These are phyloP conservation scores for Cutaneotrichosporon spelunceum DNA, from an alignment of 1,284 basidiomycete genomes.

Conservation along the genomic window DNA sequence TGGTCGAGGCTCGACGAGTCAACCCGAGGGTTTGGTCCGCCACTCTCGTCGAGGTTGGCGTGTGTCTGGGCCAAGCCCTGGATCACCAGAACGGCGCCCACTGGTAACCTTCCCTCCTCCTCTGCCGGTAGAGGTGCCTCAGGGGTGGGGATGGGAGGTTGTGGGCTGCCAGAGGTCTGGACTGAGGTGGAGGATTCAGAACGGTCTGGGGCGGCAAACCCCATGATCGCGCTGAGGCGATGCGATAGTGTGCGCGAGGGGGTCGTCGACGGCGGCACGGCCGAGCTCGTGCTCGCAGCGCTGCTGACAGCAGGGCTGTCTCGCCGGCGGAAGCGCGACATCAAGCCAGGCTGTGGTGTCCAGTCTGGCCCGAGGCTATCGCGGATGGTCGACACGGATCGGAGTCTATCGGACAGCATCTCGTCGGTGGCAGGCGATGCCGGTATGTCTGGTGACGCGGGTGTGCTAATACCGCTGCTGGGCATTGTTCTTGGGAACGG, in stretches of 20 bases:
- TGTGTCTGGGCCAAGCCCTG: slow-evolving; percentile 50
- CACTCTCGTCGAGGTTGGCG: slow-evolving; percentile 15
- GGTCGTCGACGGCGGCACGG: slow-evolving; percentile 5
- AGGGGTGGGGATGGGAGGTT: background rate
- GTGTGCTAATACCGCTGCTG: slow-evolving; percentile 4
- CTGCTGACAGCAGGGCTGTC: slow-evolving; percentile 9
- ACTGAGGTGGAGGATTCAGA: slow-evolving; percentile 5
- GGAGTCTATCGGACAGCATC: slow-evolving; percentile 32
- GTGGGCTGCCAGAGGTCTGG: background rate
- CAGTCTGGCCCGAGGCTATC: slow-evolving; percentile 33
- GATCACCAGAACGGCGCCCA: slow-evolving; percentile 49
- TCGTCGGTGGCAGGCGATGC: slow-evolving; percentile 29
- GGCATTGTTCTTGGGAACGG: slow-evolving; percentile 2
- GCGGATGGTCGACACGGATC: slow-evolving; percentile 33
- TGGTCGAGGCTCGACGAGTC: slow-evolving; percentile 34
- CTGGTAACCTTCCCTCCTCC: slow-evolving; percentile 22
- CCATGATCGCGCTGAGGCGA: slow-evolving; percentile 27
- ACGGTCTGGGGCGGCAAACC: slow-evolving; percentile 16
- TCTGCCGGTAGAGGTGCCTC: slow-evolving; percentile 13
- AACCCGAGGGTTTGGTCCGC: slow-evolving; percentile 7
- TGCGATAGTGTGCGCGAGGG: slow-evolving; percentile 12
- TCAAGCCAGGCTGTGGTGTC: slow-evolving; percentile 18
- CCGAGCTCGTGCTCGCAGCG: slow-evolving; percentile 5
- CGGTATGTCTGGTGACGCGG: slow-evolving; percentile 1
- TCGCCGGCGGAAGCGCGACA: slow-evolving; percentile 25